These are phyloP conservation scores for Sclerotinia nivalis DNA, from an alignment of 2,329 filamentous ascomycete genomes.

Conservation along the genomic window DNA sequence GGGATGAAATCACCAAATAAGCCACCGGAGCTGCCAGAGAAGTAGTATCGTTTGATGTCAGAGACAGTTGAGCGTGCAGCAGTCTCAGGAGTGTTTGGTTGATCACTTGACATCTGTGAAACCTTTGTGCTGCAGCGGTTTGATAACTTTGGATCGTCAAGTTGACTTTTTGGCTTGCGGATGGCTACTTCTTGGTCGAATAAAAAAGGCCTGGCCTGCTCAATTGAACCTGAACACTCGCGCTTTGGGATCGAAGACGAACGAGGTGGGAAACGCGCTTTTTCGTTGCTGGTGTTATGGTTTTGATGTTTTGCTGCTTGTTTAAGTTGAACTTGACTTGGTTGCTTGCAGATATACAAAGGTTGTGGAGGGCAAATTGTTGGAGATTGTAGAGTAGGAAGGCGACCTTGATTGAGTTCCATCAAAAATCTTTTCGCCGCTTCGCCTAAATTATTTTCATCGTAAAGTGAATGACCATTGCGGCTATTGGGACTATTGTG, in stretches of 20 bases:
- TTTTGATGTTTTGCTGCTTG: constrained; percentile 21
- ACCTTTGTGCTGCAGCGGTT: neutral
- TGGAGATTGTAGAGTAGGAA: constrained; percentile 18
- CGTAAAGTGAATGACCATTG: constrained; percentile 3
- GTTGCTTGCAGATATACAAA: constrained; percentile 31
- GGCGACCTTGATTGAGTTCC: constrained; percentile 22
- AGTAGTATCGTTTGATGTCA: constrained; percentile 15
- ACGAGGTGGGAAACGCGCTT: constrained; percentile 18
- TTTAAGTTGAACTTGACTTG: constrained; percentile 24
- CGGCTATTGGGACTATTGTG: neutral
- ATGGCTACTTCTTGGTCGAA: neutral
- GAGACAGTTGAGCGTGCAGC: constrained; percentile 15
- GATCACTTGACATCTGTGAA: neutral
- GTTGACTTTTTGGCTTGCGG: neutral
- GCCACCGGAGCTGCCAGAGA: constrained; percentile 8
- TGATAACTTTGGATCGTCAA: neutral
- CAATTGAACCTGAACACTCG: neutral
- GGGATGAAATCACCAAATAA: constrained; percentile 21
- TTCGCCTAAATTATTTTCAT: neutral
- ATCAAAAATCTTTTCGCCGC: constrained; percentile 17
- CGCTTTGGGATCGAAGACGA: constrained; percentile 14
- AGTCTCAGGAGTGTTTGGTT: neutral
- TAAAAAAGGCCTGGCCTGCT: neutral
- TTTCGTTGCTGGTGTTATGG: constrained; percentile 19
- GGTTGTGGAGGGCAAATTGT: constrained; percentile 26